Evolutionary conservation across 805 yeast species (phyloP).

Genomic region (Candida tibetensis): DNA sequence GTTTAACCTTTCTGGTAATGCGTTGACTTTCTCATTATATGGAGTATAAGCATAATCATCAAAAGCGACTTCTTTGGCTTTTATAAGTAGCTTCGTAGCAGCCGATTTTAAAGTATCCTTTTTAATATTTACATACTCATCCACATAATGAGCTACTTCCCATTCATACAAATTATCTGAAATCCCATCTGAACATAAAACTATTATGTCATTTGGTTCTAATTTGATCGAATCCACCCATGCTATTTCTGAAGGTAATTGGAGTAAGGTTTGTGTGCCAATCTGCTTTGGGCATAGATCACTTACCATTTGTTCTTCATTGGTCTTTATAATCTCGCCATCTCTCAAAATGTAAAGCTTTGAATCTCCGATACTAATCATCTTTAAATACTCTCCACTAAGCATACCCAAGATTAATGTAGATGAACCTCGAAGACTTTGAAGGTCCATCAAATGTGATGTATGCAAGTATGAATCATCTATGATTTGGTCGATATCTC

Average conservation of each 20-base stretch:
- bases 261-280: constrained; percentile 46
- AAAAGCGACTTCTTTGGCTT: constrained; percentile 49
- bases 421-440: constrained; percentile 46
- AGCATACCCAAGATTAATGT: constrained; percentile 49
- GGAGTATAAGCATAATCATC: constrained; percentile 55
- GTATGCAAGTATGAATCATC: constrained; percentile 50
- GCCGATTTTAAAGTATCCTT: constrained; percentile 36
- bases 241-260: constrained; percentile 47
- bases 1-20: constrained; percentile 35
- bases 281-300: constrained; percentile 52
- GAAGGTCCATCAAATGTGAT: constrained; percentile 49
- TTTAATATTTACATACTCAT: constrained; percentile 26
- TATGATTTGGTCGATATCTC: constrained; percentile 42
- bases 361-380: constrained; percentile 54
- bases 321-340: constrained; percentile 40
- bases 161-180: constrained; percentile 51
- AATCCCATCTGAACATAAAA: constrained; percentile 53
- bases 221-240: constrained; percentile 43
- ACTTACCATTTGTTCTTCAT: constrained; percentile 46
- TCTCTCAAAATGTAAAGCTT: constrained; percentile 47
- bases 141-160: constrained; percentile 42
- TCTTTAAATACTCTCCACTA: constrained; percentile 44
- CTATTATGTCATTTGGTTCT: constrained; percentile 40
- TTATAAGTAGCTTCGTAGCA: constrained; percentile 38
- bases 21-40: constrained; percentile 49